phyloP scores from a whole-genome alignment of 805 yeast genomes.

The Martiniozyma abietophila region DNA sequence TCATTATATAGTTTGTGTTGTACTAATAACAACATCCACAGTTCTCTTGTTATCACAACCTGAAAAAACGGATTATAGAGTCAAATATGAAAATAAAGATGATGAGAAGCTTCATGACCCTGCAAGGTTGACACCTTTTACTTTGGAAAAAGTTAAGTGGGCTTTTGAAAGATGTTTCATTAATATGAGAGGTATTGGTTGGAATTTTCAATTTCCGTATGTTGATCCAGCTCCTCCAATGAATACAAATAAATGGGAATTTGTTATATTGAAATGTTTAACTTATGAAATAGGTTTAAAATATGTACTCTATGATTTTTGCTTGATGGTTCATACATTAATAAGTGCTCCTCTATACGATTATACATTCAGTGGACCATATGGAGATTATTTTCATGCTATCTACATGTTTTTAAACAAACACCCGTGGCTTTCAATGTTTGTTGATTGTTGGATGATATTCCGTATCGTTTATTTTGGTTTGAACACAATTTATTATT shows the following conservation, averaged over 20 bases:
- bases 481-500: slow-evolving; percentile 7
- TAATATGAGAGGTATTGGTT: slow-evolving; percentile 11
- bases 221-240: neutral
- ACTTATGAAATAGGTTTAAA: slow-evolving; percentile 5
- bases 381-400: no score
- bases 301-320: slow-evolving; percentile 8
- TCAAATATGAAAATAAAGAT: neutral
- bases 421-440: no score
- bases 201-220: slow-evolving; percentile 10
- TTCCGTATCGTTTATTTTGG: slow-evolving; percentile 6
- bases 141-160: slow-evolving; percentile 8
- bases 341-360: neutral
- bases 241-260: slow-evolving; percentile 5
- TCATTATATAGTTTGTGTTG: no score
- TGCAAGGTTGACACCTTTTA: slow-evolving; percentile 3
- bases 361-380: neutral
- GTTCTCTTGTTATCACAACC: slow-evolving; percentile 3
- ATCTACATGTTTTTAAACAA: no score
- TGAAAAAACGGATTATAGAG: slow-evolving; percentile 8
- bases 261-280: slow-evolving; percentile 8
- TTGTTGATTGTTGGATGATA: neutral
- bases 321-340: neutral
- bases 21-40: slow-evolving; percentile 3
- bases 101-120: neutral
- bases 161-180: slow-evolving; percentile 7